Conservation (phyloP, 202 grass and related monocot species). For the Miscanthus sacchariflorus region DNA sequence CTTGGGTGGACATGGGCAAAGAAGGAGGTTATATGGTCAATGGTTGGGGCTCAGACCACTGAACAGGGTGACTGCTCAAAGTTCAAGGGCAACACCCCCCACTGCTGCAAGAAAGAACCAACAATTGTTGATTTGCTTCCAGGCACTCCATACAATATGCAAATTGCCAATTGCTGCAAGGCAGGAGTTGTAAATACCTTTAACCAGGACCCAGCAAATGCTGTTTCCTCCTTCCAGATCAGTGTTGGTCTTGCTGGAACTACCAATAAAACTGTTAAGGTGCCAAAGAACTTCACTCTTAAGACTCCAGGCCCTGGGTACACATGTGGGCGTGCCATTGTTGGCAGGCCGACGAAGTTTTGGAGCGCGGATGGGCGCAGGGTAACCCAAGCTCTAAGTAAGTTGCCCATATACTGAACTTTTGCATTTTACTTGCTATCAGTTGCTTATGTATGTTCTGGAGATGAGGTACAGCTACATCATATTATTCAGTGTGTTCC, state of each 20-base stretch:
- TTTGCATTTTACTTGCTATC: slow-evolving; percentile 29
- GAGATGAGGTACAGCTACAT: slow-evolving; percentile 29
- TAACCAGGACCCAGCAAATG: slow-evolving; percentile 78
- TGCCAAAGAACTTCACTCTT: slow-evolving; percentile 92
- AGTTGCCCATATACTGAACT: slow-evolving; percentile 47
- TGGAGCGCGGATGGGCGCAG: slow-evolving; percentile 71
- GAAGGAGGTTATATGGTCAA: slow-evolving; percentile 98
- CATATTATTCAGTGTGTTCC: neutral
- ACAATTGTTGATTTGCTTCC: slow-evolving; percentile 87
- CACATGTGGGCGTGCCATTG: slow-evolving; percentile 74
- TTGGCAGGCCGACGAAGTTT: slow-evolving; percentile 88
- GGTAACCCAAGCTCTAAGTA: slow-evolving; percentile 95
- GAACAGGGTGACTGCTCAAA: slow-evolving; percentile 98
- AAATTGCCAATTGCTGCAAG: slow-evolving; percentile 98
- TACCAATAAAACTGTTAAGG: slow-evolving; percentile 92
- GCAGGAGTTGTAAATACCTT: slow-evolving; percentile 87
- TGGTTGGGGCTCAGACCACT: slow-evolving; percentile 89
- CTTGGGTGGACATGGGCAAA: slow-evolving; percentile 95
- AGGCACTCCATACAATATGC: slow-evolving; percentile 91
- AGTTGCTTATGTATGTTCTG: slow-evolving; percentile 33
- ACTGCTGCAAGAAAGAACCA: slow-evolving; percentile 87
- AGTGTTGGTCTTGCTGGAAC: slow-evolving; percentile 88
- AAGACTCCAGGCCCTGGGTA: slow-evolving; percentile 93
- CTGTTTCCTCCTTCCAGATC: slow-evolving; percentile 86
- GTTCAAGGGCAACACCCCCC: slow-evolving; percentile 71